Percentiles rank a stretch among this genome's conserved stretches.
phyloP scores from a whole-genome alignment of 148 eudicot genomes.

The Euryodendron excelsum region DNA sequence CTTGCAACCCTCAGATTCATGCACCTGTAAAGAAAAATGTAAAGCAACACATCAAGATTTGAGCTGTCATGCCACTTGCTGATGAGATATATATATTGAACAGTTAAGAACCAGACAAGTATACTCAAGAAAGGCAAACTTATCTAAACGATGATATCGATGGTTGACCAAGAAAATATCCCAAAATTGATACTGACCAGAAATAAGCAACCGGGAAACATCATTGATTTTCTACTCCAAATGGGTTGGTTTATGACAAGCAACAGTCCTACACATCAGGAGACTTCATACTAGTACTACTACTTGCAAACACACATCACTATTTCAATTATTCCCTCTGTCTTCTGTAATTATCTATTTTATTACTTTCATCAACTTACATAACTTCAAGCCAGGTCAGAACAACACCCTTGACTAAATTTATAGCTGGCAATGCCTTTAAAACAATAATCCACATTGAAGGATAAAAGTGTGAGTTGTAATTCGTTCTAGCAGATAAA shows the following conservation, averaged over 20 bases:
- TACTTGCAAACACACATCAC: no score
- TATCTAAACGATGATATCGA: no score
- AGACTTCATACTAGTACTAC: no score
- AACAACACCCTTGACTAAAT: background rate
- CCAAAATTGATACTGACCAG: background rate
- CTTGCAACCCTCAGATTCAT: conserved; percentile 4
- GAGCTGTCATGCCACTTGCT: background rate
- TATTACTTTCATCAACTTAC: background rate
- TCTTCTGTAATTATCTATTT: background rate
- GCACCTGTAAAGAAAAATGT: conserved; percentile 15
- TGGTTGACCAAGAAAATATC: no score
- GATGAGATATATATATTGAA: background rate
- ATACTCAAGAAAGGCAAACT: background rate
- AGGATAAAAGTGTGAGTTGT: background rate
- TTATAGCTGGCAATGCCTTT: background rate
- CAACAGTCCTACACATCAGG: no score
- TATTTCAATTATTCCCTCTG: no score
- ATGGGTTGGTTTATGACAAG: no score
- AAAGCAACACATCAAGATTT: background rate
- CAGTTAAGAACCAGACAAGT: background rate
- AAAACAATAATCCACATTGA: background rate
- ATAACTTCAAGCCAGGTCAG: background rate
- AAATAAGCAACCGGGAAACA: no score
- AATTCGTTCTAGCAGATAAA: background rate
- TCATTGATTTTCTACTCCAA: no score